Percentiles rank a stretch among this genome's conserved stretches.
Evolutionary conservation across 2,329 filamentous ascomycete genomes (phyloP).

Genomic region (Arthrocladium fulminans): DNA sequence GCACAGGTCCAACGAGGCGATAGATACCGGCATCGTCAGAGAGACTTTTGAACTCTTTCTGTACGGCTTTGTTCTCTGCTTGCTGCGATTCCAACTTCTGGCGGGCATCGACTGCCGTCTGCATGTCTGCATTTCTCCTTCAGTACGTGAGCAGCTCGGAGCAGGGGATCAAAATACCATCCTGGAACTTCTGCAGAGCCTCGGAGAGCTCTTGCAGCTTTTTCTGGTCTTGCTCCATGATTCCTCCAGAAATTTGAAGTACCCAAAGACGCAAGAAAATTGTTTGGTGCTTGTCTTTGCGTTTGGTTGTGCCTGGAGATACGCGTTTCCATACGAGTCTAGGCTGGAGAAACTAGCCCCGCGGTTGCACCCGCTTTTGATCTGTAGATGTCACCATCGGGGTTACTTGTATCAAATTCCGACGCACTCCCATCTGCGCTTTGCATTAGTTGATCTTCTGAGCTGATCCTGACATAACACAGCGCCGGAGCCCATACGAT

Average conservation of each 20-base stretch:
- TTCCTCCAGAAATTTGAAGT: not conserved
- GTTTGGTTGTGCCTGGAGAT: conserved; percentile 1
- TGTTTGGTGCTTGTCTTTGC: not conserved
- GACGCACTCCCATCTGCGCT: not conserved
- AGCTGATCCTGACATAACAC: not conserved
- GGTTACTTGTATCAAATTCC: not conserved
- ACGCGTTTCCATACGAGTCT: not conserved
- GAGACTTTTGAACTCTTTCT: conserved; percentile 70
- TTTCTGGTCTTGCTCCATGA: conserved; percentile 65
- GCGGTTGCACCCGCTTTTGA: not conserved
- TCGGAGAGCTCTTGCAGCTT: conserved; percentile 75
- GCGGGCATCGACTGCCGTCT: conserved; percentile 63
- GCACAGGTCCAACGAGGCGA: conserved; percentile 85
- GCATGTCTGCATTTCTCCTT: conserved; percentile 57
- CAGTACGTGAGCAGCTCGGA: not conserved
- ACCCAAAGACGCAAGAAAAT: not conserved
- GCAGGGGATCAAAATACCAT: conserved; percentile 45
- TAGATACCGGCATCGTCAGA: conserved; percentile 82
- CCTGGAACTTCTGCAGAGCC: conserved; percentile 77
- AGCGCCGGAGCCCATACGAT: not conserved
- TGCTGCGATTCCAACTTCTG: conserved; percentile 89
- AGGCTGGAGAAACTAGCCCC: not conserved
- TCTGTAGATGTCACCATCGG: not conserved
- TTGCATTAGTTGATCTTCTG: not conserved
- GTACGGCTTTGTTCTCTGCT: conserved; percentile 80